Evolutionary conservation across 306 rosid genomes (phyloP).

Genomic region (Geum urbanum): DNA sequence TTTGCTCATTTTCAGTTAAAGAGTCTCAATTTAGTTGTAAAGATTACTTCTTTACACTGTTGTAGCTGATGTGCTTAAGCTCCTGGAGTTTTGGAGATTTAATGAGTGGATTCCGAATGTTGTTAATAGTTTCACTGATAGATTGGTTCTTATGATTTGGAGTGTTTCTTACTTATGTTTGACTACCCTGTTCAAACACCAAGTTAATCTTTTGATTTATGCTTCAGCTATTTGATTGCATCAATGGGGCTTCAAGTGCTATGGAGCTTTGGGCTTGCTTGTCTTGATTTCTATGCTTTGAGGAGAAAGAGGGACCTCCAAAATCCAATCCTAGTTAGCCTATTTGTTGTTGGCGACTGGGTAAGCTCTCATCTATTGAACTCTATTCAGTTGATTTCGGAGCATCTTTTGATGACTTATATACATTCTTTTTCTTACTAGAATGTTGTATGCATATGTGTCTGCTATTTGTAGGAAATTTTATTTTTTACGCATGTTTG

Average conservation of each 20-base stretch:
- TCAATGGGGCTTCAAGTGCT: constrained; percentile 98
- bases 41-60: not conserved
- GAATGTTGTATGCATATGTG: not conserved
- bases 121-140: not conserved
- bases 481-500: not conserved
- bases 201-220: constrained; percentile 12
- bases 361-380: constrained; percentile 41
- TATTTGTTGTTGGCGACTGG: constrained; percentile 96
- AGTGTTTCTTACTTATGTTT: not conserved
- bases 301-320: constrained; percentile 77
- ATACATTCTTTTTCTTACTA: not conserved
- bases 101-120: not conserved
- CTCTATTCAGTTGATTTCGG: not conserved
- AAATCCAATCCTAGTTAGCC: constrained; percentile 87
- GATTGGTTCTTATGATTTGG: not conserved
- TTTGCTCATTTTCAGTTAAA: too few species aligned
- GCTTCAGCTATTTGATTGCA: constrained; percentile 84
- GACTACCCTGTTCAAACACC: constrained; percentile 9
- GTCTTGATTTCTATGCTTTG: constrained; percentile 89
- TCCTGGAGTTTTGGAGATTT: not conserved
- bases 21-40: not conserved
- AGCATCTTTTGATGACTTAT: not conserved
- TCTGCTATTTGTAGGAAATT: not conserved
- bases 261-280: constrained; percentile 97
- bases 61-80: not conserved